Evolutionary conservation across 2,329 filamentous ascomycete genomes (phyloP).

Genomic region (Teratosphaeria nubilosa): DNA sequence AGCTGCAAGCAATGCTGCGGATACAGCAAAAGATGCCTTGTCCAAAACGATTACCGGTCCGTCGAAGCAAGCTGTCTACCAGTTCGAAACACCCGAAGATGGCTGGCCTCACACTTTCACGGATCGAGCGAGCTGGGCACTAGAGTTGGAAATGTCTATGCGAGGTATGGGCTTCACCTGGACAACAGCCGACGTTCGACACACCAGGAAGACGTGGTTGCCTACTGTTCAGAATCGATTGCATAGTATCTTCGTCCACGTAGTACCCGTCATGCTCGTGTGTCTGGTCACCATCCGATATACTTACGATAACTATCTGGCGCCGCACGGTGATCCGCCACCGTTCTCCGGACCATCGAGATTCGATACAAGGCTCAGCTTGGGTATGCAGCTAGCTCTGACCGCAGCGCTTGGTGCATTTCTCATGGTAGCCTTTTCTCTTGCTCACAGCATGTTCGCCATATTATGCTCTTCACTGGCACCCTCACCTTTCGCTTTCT

Average conservation of each 20-base stretch:
- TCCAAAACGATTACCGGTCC: conserved; percentile 15
- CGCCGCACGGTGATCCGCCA: conserved; percentile 7
- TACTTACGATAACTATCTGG: conserved; percentile 24
- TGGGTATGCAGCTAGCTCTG: conserved; percentile 26
- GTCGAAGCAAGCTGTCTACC: conserved; percentile 20
- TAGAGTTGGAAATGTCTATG: conserved; percentile 36
- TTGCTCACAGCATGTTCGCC: conserved; percentile 33
- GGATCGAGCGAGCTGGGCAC: conserved; percentile 34
- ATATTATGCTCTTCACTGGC: conserved; percentile 30
- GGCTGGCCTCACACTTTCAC: conserved; percentile 30
- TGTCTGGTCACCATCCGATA: conserved; percentile 27
- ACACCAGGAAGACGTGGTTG: conserved; percentile 35
- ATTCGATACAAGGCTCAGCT: conserved; percentile 15
- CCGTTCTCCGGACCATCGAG: conserved; percentile 24
- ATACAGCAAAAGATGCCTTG: conserved; percentile 5
- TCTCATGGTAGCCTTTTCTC: conserved; percentile 34
- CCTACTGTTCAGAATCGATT: conserved; percentile 30
- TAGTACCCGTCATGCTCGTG: conserved; percentile 26
- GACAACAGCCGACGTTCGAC: conserved; percentile 36
- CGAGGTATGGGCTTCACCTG: conserved; percentile 36
- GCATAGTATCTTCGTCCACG: conserved; percentile 32
- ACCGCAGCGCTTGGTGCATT: conserved; percentile 34
- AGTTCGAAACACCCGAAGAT: conserved; percentile 30
- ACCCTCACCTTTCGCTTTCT: conserved; percentile 33
- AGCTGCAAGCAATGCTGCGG: conserved; percentile 1